These are phyloP conservation scores for Trichoderma oligosporum DNA, from an alignment of 2,329 filamentous ascomycete genomes.

Conservation along the genomic window DNA sequence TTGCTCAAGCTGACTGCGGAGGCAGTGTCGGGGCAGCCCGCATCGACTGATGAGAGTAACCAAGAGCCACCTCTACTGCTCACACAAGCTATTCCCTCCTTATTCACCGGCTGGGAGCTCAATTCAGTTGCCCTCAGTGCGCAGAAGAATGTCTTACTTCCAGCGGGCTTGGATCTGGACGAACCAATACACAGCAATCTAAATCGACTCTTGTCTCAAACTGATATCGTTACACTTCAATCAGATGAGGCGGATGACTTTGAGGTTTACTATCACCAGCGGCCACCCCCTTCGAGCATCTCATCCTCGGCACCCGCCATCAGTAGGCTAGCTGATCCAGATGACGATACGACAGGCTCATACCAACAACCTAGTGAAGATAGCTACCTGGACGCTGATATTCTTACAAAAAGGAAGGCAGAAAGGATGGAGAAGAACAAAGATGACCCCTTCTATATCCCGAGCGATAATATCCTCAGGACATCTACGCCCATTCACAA, in stretches of 20 bases:
- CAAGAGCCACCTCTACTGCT: conserved; percentile 77
- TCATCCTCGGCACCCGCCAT: conserved; percentile 53
- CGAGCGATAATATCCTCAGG: conserved; percentile 51
- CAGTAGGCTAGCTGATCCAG: conserved; percentile 48
- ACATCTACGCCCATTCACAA: conserved; percentile 75
- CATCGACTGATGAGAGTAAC: conserved; percentile 48
- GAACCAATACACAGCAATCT: conserved; percentile 76
- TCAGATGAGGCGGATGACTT: conserved; percentile 62
- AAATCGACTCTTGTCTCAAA: conserved; percentile 59
- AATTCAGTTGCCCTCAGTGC: conserved; percentile 85
- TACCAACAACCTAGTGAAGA: conserved; percentile 62
- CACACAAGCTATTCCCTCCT: conserved; percentile 81
- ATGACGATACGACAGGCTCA: conserved; percentile 48
- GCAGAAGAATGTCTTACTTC: conserved; percentile 80
- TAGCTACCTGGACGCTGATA: conserved; percentile 67
- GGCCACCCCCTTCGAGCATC: conserved; percentile 48
- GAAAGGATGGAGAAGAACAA: conserved; percentile 78
- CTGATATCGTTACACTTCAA: conserved; percentile 47
- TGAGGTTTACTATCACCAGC: conserved; percentile 61
- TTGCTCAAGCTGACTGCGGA: conserved; percentile 83
- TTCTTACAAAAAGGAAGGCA: conserved; percentile 67
- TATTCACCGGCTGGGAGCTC: conserved; percentile 82
- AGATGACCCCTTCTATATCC: conserved; percentile 95
- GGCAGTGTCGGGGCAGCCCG: conserved; percentile 65
- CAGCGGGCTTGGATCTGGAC: conserved; percentile 72